These are phyloP conservation scores for Pythium biforme DNA, from an alignment of 352 stramenopile genomes.

Conservation along the genomic window DNA sequence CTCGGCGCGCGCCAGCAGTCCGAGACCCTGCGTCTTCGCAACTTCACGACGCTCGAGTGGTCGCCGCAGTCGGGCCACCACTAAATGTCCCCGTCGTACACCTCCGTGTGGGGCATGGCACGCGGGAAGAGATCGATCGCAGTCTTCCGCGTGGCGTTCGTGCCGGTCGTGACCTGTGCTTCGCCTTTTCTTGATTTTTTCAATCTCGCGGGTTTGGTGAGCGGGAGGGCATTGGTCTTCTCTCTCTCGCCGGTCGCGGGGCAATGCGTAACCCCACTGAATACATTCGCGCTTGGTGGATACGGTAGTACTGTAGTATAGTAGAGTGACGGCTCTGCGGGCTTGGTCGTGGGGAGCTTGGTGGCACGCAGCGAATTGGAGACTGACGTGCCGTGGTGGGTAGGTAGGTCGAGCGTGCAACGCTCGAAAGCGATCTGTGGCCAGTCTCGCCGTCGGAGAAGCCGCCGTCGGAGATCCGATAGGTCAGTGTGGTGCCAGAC, in stretches of 20 bases:
- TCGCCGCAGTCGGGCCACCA: conserved; percentile 17
- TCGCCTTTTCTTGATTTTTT: not conserved
- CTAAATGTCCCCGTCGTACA: not conserved
- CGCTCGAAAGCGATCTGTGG: not conserved
- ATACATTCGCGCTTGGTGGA: not conserved
- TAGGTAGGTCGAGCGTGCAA: too few species aligned
- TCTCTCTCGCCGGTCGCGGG: not conserved
- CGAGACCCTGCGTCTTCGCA: conserved; percentile 47
- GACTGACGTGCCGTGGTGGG: too few species aligned
- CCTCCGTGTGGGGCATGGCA: not conserved
- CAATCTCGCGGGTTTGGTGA: not conserved
- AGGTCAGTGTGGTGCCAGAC: too few species aligned
- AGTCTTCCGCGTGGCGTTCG: not conserved
- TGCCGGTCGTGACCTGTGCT: too few species aligned
- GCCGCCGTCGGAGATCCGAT: not conserved
- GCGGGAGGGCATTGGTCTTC: not conserved
- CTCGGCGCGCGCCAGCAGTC: conserved; percentile 53
- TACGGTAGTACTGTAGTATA: too few species aligned
- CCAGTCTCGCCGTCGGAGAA: not conserved
- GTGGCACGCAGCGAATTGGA: not conserved
- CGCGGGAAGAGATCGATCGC: not conserved
- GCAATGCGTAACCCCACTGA: not conserved
- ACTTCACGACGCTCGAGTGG: conserved; percentile 28
- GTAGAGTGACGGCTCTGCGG: too few species aligned
- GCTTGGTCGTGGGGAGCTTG: too few species aligned